Evolutionary conservation across 2,329 filamentous ascomycete species (phyloP), one percentile per base, ranked within the genome.

Genomic region (Trichoderma koningiopsis): DNA sequence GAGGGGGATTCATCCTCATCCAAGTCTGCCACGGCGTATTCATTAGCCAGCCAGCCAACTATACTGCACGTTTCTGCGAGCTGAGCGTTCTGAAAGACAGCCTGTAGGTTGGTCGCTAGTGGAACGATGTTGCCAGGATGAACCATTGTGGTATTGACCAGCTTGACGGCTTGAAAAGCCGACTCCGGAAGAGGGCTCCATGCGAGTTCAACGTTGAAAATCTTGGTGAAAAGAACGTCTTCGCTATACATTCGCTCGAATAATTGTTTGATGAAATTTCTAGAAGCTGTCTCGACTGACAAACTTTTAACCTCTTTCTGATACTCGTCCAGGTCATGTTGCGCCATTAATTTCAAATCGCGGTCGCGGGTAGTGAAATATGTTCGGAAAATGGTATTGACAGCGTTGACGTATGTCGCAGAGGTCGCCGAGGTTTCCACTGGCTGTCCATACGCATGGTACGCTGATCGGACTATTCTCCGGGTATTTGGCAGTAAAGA

Each of bases 161-260:
- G 74, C 71, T 85, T 87, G 68, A 88, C 77, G 0, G 80, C 80
- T 29, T 81, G 80, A 70, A 86, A 88, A 0, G 83, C 86, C 0
- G 86, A 88, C 47, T 83, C 82, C 0, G 77, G 71, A 27, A 85
- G 79, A 0, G 80, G 80, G 71, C 81, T 87, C 78, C 86, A 88
- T 27, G 83, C 80, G 0, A 86, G 83, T 57, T 88, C 85, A 49
- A 89, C 79, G 29, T 82, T 81, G 71, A 89, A 89, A n/a, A 89
- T 80, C 70, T 83, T 85, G 37, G 80, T 74, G 70, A 89, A 88
- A 3, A 89, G 76, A 24, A 77, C 80, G 31, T 84, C 81, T 73
- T 89, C 87, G 69, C 85, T 84, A 72, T 84, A 86, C 2, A 86
- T 83, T 31, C 86, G 83, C 73, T 89, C 87, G 68, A 88, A 88